A percentile compares a stretch with the other conserved stretches of the same genome.
These are phyloP conservation scores for Xylariaceae sp. DNA, from an alignment of 2,329 filamentous ascomycete genomes.

Conservation along the genomic window DNA sequence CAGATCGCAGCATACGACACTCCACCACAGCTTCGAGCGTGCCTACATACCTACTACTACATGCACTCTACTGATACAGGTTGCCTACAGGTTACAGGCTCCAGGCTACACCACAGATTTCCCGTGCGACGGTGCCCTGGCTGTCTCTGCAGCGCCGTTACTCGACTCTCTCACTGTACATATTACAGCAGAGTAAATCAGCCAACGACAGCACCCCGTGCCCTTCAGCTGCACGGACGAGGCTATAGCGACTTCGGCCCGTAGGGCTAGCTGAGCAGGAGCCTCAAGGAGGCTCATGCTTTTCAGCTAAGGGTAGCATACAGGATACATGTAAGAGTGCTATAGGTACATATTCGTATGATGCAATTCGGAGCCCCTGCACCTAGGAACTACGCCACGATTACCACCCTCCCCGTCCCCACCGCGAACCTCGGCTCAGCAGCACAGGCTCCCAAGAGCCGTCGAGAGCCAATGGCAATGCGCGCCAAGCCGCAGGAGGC, in stretches of 20 bases:
- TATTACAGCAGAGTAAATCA: conserved; percentile 7
- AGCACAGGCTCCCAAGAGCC: background rate
- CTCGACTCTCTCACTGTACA: background rate
- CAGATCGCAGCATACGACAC: background rate
- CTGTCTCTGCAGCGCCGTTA: background rate
- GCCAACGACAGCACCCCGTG: conserved; percentile 4
- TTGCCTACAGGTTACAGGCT: background rate
- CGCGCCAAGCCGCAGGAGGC: background rate
- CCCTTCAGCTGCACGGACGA: conserved; percentile 15
- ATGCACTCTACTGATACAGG: no score
- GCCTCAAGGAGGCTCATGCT: background rate
- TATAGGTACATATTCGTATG: background rate
- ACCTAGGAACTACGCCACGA: background rate
- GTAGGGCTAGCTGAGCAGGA: conserved; percentile 18
- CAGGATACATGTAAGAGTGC: background rate
- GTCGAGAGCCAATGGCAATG: background rate
- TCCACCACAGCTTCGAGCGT: background rate
- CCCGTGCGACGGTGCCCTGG: background rate
- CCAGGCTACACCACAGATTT: background rate
- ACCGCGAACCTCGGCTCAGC: background rate
- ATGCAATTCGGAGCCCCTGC: background rate
- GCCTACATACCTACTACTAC: no score
- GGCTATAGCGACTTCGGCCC: conserved; percentile 12
- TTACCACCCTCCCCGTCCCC: background rate
- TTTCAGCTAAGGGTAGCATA: background rate